Conservation (phyloP, 257 asterid species). For the Ballota nigra region DNA sequence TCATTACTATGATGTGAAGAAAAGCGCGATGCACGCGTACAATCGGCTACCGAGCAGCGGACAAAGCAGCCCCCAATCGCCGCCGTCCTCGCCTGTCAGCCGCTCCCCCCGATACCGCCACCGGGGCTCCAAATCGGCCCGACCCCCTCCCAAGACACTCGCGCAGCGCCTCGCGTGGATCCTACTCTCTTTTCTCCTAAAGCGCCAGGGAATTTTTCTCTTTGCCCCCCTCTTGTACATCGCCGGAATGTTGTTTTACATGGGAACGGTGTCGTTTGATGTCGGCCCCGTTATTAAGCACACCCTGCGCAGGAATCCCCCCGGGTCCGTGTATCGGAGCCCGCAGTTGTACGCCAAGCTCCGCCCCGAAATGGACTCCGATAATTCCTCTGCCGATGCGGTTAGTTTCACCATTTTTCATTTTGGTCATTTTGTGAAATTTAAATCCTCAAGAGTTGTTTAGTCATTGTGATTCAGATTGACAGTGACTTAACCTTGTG, state of each 20-base stretch:
- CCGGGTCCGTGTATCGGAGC: slow-evolving; percentile 88
- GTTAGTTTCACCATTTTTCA: slow-evolving; percentile 38
- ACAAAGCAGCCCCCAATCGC: slow-evolving; percentile 82
- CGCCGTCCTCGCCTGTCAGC: slow-evolving; percentile 86
- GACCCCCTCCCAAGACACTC: slow-evolving; percentile 48
- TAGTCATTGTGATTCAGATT: slow-evolving; percentile 21
- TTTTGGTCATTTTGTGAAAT: not conserved
- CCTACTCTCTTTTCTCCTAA: slow-evolving; percentile 62
- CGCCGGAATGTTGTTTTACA: slow-evolving; percentile 79
- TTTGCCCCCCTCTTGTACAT: slow-evolving; percentile 87
- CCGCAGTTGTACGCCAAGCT: slow-evolving; percentile 77
- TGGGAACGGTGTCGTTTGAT: slow-evolving; percentile 96
- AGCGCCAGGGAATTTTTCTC: slow-evolving; percentile 83
- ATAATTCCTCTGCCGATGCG: slow-evolving; percentile 83
- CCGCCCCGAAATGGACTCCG: slow-evolving; percentile 67
- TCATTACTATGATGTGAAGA: slow-evolving; percentile 47
- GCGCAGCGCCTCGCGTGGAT: slow-evolving; percentile 68
- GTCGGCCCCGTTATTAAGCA: slow-evolving; percentile 54
- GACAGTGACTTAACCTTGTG: slow-evolving; percentile 24
- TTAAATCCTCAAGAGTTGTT: slow-evolving; percentile 17
- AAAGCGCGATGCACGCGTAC: slow-evolving; percentile 80
- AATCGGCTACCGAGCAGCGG: slow-evolving; percentile 96
- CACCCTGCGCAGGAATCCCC: slow-evolving; percentile 37
- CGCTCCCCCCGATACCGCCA: slow-evolving; percentile 75
- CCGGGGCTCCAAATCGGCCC: slow-evolving; percentile 47